A percentile compares a stretch with the other conserved stretches of the same genome.
phyloP scores from a whole-genome alignment of 768 basidiomycete species.

The Boletus sensibilis region DNA sequence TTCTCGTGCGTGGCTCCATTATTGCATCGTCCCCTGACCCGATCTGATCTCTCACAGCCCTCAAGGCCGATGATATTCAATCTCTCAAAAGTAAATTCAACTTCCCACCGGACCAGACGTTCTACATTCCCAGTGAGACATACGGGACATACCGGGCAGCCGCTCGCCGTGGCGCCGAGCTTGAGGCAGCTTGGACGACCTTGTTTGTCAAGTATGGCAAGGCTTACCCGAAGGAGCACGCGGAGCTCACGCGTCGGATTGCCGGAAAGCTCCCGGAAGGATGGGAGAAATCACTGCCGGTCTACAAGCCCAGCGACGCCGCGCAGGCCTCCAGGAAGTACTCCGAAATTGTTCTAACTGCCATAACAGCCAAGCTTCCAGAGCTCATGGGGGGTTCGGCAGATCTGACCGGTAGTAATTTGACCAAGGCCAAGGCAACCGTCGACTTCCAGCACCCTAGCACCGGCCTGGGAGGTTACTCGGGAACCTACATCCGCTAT shows the following conservation, averaged over 20 bases:
- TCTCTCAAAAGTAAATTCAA: constrained; percentile 81
- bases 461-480: constrained; percentile 80
- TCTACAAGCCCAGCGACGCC: constrained; percentile 79
- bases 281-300: constrained; percentile 85
- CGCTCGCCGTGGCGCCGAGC: constrained; percentile 69
- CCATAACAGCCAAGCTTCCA: constrained; percentile 71
- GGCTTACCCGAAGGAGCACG: constrained; percentile 81
- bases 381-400: constrained; percentile 89
- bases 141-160: constrained; percentile 66
- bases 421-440: constrained; percentile 82
- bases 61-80: constrained; percentile 89
- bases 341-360: constrained; percentile 84
- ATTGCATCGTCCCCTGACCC: neutral
- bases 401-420: constrained; percentile 88
- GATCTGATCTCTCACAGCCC: constrained; percentile 46
- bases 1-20: constrained; percentile 60
- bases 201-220: constrained; percentile 66
- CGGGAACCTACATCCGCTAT: constrained; percentile 90
- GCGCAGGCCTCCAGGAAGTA: constrained; percentile 92
- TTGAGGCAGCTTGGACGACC: constrained; percentile 73
- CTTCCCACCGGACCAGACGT: constrained; percentile 74
- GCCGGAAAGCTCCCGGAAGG: constrained; percentile 76
- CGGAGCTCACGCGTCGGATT: constrained; percentile 84
- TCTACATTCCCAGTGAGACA: constrained; percentile 73
- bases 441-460: constrained; percentile 90